A percentile compares a stretch with the other conserved stretches of the same genome.
Evolutionary conservation across 345 rosid species (phyloP).

Genomic region (Salix udensis): DNA sequence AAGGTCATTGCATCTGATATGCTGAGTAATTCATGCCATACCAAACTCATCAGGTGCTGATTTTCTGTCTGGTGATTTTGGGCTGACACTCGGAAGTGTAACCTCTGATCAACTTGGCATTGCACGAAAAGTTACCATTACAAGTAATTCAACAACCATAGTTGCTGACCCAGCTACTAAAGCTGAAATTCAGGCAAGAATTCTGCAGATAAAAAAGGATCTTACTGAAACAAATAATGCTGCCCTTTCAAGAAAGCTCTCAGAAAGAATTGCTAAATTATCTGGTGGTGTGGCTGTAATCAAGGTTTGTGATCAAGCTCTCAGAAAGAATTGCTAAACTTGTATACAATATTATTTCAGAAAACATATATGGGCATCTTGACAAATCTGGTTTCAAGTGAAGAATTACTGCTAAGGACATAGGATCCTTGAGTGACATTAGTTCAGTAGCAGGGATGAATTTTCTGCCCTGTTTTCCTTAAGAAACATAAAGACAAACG

Average conservation of each 20-base stretch:
- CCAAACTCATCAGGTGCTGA: conserved; percentile 61
- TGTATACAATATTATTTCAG: too few species aligned
- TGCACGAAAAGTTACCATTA: background rate
- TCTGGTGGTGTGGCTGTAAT: conserved; percentile 86
- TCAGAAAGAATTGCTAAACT: background rate
- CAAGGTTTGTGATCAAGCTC: conserved; percentile 48
- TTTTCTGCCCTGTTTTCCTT: background rate
- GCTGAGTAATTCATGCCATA: conserved; percentile 9
- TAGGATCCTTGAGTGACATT: background rate
- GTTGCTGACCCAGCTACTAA: conserved; percentile 78
- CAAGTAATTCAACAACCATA: conserved; percentile 73
- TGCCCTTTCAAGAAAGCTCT: conserved; percentile 55
- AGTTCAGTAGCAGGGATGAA: background rate
- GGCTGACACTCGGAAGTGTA: too few species aligned
- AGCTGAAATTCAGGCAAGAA: conserved; percentile 88
- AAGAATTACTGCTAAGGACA: background rate
- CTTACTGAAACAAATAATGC: conserved; percentile 67
- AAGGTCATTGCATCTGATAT: background rate
- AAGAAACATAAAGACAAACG: background rate
- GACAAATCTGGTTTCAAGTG: background rate
- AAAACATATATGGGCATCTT: background rate
- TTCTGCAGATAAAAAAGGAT: conserved; percentile 85
- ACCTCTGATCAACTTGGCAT: too few species aligned
- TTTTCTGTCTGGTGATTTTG: conserved; percentile 36
- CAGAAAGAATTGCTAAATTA: conserved; percentile 87